Evolutionary conservation across 202 grass and related monocot genomes (phyloP), one percentile per base, ranked within the genome.

Genomic region (Schoenoplectus triqueter): DNA sequence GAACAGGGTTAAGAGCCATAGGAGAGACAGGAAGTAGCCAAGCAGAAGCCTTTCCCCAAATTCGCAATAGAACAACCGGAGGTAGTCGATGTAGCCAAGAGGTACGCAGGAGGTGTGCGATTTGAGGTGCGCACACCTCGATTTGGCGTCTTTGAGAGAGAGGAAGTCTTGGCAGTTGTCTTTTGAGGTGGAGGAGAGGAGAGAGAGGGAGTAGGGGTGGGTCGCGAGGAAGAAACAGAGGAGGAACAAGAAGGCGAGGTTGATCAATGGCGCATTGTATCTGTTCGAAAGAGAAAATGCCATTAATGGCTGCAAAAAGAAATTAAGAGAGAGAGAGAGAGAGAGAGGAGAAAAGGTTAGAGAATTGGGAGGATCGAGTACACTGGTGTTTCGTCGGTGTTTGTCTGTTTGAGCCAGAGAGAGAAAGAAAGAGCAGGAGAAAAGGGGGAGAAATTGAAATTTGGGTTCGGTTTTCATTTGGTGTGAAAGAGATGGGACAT

Each of bases 81-180:
- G 89, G 79, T 97, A 97, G 75, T 97, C 85, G 21, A 97, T 20
- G 90, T 92, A 94, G 3, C 94, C 92, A 1, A 85, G 87, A 0
- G 90, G 85, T 3, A 85, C 52, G 86, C 89, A 94, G 0, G 74
- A 83, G 7, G 67, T 7, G 64, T 92, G 89, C 3, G 89, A 7
- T 6, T 50, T 84, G 4, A 91, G 81, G 87, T 91, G 87, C 0
- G 20, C 0, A 79, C 90, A 92, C 86, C 84, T 69, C 10, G 66
- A 82, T 6, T 83, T 76, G 17, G 42, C 54, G 83, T 86, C 89
- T 0, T 9, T 0, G 13, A 95, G 41, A 48, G 87, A 61, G 79
- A 91, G 81, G 46, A 94, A 47, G 40, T 91, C 87, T 65, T 88
- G 82, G 94, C 94, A 97, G 31, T 86, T 81, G 13, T 80, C 80